These are phyloP conservation scores for Spergularia bocconei DNA, from an alignment of 148 eudicot genomes.

Conservation along the genomic window DNA sequence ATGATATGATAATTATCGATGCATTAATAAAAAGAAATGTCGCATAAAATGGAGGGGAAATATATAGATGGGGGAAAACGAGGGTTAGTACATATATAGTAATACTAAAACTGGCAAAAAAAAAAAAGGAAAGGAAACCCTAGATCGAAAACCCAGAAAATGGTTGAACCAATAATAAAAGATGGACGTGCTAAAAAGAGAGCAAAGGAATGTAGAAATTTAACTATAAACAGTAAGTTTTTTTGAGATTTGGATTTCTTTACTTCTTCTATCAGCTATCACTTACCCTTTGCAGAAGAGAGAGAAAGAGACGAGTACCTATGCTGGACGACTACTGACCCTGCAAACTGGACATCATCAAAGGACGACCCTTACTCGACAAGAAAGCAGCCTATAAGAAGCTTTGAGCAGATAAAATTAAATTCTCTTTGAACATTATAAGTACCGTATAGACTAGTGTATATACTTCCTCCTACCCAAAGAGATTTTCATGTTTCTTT, in stretches of 20 bases:
- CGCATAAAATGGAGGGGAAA: background rate
- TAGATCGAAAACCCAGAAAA: slow-evolving; percentile 33
- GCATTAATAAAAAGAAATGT: too few species aligned
- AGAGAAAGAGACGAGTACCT: background rate
- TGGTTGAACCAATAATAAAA: slow-evolving; percentile 11
- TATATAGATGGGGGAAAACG: background rate
- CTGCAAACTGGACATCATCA: background rate
- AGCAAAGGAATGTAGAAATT: background rate
- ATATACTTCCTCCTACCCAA: too few species aligned
- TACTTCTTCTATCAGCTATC: background rate
- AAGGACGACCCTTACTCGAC: too few species aligned
- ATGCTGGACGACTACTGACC: background rate
- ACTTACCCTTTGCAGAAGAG: slow-evolving; percentile 2
- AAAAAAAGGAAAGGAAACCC: slow-evolving; percentile 30
- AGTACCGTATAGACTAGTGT: too few species aligned
- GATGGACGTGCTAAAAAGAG: slow-evolving; percentile 2
- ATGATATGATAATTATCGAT: too few species aligned
- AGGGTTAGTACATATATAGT: background rate
- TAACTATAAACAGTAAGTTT: slow-evolving; percentile 23
- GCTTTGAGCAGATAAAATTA: too few species aligned
- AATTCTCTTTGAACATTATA: too few species aligned
- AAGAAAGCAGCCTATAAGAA: too few species aligned
- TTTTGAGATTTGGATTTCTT: slow-evolving; percentile 1
- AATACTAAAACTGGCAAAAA: slow-evolving; percentile 25
- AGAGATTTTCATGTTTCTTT: too few species aligned